Percentiles rank a stretch among this genome's conserved stretches.
These are phyloP conservation scores for Yamadazyma conglobata DNA, from an alignment of 1,139 yeast genomes.

Conservation along the genomic window DNA sequence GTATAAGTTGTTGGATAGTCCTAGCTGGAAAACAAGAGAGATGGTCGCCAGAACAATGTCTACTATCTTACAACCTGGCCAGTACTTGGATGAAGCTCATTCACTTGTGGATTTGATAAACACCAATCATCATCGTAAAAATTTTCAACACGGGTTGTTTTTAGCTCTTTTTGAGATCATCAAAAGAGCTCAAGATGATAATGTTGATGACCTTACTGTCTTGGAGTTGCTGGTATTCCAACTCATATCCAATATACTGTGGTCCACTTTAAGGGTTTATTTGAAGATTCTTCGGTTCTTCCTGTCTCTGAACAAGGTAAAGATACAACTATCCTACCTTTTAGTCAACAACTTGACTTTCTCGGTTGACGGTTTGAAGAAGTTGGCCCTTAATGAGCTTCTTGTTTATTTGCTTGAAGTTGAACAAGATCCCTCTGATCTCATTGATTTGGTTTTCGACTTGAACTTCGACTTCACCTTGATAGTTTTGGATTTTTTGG, in stretches of 20 bases:
- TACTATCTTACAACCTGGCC: slow-evolving; percentile 17
- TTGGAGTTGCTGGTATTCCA: slow-evolving; percentile 2
- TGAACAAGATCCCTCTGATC: slow-evolving; percentile 3
- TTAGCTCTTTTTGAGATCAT: slow-evolving; percentile 17
- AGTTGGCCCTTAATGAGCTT: slow-evolving; percentile 10
- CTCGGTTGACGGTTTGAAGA: slow-evolving; percentile 10
- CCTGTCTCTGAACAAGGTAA: slow-evolving; percentile 1
- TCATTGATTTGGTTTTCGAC: slow-evolving; percentile 4
- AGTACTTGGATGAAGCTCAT: not conserved
- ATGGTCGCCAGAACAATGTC: slow-evolving; percentile 74
- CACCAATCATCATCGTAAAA: slow-evolving; percentile 16
- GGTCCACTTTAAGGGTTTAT: slow-evolving; percentile 12
- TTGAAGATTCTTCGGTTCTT: slow-evolving; percentile 7
- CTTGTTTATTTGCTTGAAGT: slow-evolving; percentile 6
- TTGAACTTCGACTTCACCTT: slow-evolving; percentile 4
- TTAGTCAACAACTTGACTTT: slow-evolving; percentile 5
- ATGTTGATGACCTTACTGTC: not conserved
- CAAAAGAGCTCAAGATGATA: not conserved
- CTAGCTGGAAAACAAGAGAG: slow-evolving; percentile 81
- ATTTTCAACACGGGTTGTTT: slow-evolving; percentile 56
- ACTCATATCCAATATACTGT: slow-evolving; percentile 5
- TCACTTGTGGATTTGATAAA: not conserved
- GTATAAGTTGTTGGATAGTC: slow-evolving; percentile 43
- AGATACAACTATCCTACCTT: slow-evolving; percentile 2
- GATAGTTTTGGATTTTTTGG: slow-evolving; percentile 5